Evolutionary conservation across 2,329 filamentous ascomycete species (phyloP), one percentile per base, ranked within the genome.

Genomic region (Fusarium mundagurra): DNA sequence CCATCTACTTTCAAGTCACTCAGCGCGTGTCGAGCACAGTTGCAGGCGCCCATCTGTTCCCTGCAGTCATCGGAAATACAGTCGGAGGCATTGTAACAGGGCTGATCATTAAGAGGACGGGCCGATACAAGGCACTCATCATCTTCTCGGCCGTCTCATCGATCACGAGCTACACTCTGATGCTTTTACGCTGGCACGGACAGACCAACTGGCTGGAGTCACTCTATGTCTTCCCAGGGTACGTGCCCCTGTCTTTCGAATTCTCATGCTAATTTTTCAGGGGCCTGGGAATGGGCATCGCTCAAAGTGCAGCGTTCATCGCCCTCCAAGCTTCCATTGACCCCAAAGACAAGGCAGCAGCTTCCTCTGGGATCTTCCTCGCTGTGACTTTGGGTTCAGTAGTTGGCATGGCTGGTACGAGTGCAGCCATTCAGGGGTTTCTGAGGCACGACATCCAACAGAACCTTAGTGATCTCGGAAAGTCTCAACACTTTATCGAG

Each of bases 1-100:
- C 92, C 0, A 81, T 94, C 0, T 94, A 94, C 81, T 94, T 94
- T 72, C 90, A 92, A 65, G 87, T 92, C 2, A 91, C 91, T 0
- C 83, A 87, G 10, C 83, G 85, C 2, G 87, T 86, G 6, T 90
- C 88, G 1, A 90, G 88, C 50, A 90, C 91, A 0, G 82, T 84
- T 4, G 90, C 92, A 0, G 88, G 88, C 0, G 81, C 88, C 0
- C 90, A 93, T 74, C 83, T 94, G 0, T 86, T 94, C 45, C 92
- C 92, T 0, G 90, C 92, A 0, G 91, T 94, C 0, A 81, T 88
- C 0, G 92, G 92, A 0, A 94, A 94, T 74, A 89, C 92, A 0
- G 67, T 90, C 2, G 92, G 91, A 2, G 91, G 90, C 0, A 82
- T 94, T 5, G 47, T 91, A 0, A 86, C 90, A 0, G 92, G 92